Percentiles rank a stretch among this genome's conserved stretches.
Conservation (phyloP, 257 asterid genomes). For the Cruciata laevipes region DNA sequence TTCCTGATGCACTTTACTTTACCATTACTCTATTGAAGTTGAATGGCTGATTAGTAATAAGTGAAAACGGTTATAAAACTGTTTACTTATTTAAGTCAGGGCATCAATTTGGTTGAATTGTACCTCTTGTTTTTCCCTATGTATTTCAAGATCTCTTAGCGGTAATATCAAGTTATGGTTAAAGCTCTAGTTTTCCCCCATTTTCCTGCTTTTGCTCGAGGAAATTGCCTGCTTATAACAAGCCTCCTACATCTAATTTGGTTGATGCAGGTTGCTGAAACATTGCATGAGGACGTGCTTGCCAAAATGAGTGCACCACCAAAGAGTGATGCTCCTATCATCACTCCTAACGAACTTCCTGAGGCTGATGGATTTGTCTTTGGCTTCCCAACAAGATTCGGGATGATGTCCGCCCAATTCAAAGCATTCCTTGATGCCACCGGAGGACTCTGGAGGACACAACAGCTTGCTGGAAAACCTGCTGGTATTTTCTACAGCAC, state of each 20-base stretch:
- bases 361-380: conserved; percentile 74
- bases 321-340: conserved; percentile 53
- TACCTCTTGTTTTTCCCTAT: background rate
- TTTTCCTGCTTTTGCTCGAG: background rate
- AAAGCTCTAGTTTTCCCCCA: background rate
- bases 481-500: conserved; percentile 89
- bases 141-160: background rate
- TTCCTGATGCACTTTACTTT: background rate
- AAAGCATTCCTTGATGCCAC: conserved; percentile 83
- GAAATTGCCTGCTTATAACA: background rate
- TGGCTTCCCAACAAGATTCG: conserved; percentile 80
- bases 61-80: background rate
- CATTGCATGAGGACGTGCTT: conserved; percentile 58
- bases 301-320: conserved; percentile 79
- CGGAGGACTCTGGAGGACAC: conserved; percentile 83
- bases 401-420: conserved; percentile 87
- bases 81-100: background rate
- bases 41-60: conserved; percentile 1
- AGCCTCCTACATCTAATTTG: background rate
- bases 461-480: conserved; percentile 77
- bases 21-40: conserved; percentile 1
- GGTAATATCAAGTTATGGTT: background rate
- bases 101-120: background rate
- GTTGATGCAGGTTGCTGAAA: conserved; percentile 59
- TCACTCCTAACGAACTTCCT: conserved; percentile 52